A percentile compares a stretch with the other conserved stretches of the same genome.
Conservation (phyloP, 2,329 filamentous ascomycete species). For the Diaporthe sp. region DNA sequence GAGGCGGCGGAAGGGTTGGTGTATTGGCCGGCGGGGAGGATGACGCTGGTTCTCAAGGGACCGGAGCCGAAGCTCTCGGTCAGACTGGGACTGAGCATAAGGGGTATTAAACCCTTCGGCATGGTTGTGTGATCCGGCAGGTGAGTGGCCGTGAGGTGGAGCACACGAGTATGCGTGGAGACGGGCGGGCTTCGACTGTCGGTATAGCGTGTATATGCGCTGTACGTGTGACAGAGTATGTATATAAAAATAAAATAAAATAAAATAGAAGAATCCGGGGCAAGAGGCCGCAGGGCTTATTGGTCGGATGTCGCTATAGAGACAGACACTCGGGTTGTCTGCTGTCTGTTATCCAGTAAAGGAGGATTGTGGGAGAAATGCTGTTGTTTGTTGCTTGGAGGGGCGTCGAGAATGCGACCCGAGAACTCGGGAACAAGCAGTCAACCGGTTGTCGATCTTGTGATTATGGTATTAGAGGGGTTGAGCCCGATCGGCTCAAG, state of each 20-base stretch:
- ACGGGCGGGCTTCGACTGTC: not conserved
- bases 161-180: constrained; percentile 5
- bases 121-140: constrained; percentile 25
- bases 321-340: not conserved
- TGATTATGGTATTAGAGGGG: constrained; percentile 47
- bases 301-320: not conserved
- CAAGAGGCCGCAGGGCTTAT: not conserved
- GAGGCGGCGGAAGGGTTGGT: constrained; percentile 7
- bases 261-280: not conserved
- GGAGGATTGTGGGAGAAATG: not conserved
- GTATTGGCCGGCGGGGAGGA: constrained; percentile 23
- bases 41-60: constrained; percentile 55
- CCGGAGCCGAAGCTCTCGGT: constrained; percentile 49
- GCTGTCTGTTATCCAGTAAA: not conserved
- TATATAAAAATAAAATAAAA: not conserved
- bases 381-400: constrained; percentile 22
- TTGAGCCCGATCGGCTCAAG: constrained; percentile 31
- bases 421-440: constrained; percentile 25
- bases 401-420: constrained; percentile 13
- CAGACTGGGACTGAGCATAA: constrained; percentile 41
- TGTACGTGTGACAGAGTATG: not conserved
- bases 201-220: not conserved
- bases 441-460: constrained; percentile 12
- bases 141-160: not conserved
- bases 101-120: constrained; percentile 41